These are phyloP conservation scores for Mimosa pudica DNA, from an alignment of 306 rosid genomes.

Conservation along the genomic window DNA sequence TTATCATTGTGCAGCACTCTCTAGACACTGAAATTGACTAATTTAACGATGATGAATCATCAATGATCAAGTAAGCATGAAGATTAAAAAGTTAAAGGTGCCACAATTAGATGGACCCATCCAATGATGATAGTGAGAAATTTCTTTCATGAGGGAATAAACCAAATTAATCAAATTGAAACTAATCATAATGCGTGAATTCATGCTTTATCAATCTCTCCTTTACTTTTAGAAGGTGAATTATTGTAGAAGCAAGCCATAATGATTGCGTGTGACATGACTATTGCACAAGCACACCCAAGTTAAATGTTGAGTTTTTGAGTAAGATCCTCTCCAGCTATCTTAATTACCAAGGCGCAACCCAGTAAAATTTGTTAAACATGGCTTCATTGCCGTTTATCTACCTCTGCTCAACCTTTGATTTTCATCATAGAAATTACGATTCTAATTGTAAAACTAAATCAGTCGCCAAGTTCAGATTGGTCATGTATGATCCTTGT, in stretches of 20 bases:
- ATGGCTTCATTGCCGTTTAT: not conserved
- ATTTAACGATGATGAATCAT: constrained; percentile 41
- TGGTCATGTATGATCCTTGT: not conserved
- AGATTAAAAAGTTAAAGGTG: constrained; percentile 42
- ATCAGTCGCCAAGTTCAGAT: not conserved
- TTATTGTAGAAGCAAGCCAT: constrained; percentile 42
- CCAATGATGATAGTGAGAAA: constrained; percentile 50
- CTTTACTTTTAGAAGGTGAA: constrained; percentile 38
- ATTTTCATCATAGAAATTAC: not conserved
- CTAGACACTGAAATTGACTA: constrained; percentile 40
- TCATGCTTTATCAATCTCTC: constrained; percentile 45
- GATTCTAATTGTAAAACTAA: not conserved
- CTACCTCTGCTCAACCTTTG: not conserved
- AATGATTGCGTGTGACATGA: constrained; percentile 49
- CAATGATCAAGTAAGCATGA: constrained; percentile 47
- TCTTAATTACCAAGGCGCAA: not conserved
- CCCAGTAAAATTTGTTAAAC: not conserved
- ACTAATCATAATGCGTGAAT: constrained; percentile 41
- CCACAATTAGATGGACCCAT: constrained; percentile 46
- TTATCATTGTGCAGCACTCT: constrained; percentile 46
- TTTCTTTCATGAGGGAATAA: constrained; percentile 46
- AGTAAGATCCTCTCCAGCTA: not conserved
- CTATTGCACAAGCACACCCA: constrained; percentile 15
- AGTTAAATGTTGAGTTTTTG: not conserved
- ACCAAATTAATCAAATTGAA: constrained; percentile 29